Percentiles rank a stretch among this genome's conserved stretches.
Evolutionary conservation across 768 basidiomycete species (phyloP).

Genomic region (Boletus insuetus): DNA sequence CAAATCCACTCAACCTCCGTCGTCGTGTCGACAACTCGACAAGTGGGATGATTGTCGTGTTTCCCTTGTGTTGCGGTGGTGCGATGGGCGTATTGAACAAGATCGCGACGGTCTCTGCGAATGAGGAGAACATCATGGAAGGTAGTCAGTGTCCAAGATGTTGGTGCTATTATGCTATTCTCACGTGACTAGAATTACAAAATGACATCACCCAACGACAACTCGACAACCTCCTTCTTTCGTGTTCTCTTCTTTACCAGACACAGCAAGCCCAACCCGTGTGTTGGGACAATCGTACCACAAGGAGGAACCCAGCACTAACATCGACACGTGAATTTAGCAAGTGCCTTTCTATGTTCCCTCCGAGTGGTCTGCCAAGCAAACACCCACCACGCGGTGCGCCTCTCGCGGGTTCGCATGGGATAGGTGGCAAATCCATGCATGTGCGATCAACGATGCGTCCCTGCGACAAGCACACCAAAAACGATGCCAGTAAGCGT

Average conservation of each 20-base stretch:
- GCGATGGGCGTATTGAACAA: conserved; percentile 26
- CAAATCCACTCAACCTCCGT: not conserved
- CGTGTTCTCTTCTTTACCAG: not conserved
- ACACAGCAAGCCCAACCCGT: not conserved
- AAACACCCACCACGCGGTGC: not conserved
- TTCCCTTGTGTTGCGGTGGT: not conserved
- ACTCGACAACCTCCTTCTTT: not conserved
- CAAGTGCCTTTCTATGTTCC: not conserved
- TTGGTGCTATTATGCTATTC: not conserved
- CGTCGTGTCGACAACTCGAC: conserved; percentile 14
- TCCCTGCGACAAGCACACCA: conserved; percentile 38
- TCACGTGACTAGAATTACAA: conserved; percentile 12
- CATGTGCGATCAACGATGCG: not conserved
- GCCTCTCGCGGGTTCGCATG: not conserved
- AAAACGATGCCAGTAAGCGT: conserved; percentile 44
- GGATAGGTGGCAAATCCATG: not conserved
- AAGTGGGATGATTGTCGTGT: conserved; percentile 14
- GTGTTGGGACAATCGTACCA: not conserved
- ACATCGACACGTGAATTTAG: too few relatives aligned
- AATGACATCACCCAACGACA: conserved; percentile 8
- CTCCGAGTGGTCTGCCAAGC: not conserved
- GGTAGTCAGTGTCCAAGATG: not conserved
- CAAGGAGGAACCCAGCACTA: not conserved
- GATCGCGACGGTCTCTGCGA: conserved; percentile 13
- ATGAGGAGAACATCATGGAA: conserved; percentile 9